Conservation (phyloP, 495 filamentous ascomycete genomes). For the Penicillium coprophilum region DNA sequence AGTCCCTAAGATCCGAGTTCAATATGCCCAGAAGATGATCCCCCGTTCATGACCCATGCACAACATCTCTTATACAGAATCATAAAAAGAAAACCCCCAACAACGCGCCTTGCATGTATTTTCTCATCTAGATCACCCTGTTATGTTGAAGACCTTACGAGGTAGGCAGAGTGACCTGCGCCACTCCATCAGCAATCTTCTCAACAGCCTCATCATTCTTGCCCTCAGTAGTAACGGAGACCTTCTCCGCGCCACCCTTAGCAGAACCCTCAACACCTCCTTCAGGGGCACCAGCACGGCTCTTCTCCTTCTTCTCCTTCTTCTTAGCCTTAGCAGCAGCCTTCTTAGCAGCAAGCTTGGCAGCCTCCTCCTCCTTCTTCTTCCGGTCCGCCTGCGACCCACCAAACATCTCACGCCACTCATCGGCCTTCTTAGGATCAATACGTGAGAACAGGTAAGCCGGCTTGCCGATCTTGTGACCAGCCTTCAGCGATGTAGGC, state of each 20-base stretch:
- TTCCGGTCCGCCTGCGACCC: conserved; percentile 64
- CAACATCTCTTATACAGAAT: conserved; percentile 8
- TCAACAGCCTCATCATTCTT: conserved; percentile 36
- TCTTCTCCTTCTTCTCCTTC: conserved; percentile 59
- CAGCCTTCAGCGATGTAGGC: conserved; percentile 58
- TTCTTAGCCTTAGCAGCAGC: conserved; percentile 57
- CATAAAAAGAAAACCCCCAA: conserved; percentile 1
- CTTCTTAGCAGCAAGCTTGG: conserved; percentile 54
- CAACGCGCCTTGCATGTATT: conserved; percentile 9
- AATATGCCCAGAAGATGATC: conserved; percentile 7
- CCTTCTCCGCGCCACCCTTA: conserved; percentile 36
- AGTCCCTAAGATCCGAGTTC: background rate
- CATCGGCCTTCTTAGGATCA: conserved; percentile 73
- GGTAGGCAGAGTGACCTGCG: conserved; percentile 42
- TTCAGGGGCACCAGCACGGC: conserved; percentile 9
- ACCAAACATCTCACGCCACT: conserved; percentile 81
- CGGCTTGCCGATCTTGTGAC: conserved; percentile 80
- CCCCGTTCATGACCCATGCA: conserved; percentile 6
- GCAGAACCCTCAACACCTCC: conserved; percentile 35
- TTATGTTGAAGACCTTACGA: conserved; percentile 19
- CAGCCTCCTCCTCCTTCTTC: conserved; percentile 66
- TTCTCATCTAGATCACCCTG: background rate
- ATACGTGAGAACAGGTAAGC: conserved; percentile 82
- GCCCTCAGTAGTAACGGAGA: conserved; percentile 24
- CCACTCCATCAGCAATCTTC: conserved; percentile 42